Evolutionary conservation across 1,139 yeast species (phyloP).

Genomic region (Taphrina deformans): DNA sequence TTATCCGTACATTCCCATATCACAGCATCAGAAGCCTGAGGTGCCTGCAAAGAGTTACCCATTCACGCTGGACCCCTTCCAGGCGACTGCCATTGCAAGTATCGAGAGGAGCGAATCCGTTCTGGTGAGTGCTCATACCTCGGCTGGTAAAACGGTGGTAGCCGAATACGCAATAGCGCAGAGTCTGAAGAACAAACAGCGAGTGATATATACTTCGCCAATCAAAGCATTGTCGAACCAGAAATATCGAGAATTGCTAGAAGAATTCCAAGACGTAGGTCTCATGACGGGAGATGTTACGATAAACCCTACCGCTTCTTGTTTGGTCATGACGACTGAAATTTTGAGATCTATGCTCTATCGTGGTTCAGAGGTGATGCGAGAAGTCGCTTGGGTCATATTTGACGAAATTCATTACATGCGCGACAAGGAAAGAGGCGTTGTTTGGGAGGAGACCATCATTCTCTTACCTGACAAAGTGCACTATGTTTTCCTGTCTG

Average conservation of each 20-base stretch:
- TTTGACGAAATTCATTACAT: constrained; percentile 98
- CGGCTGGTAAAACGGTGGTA: constrained; percentile 98
- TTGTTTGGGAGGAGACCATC: constrained; percentile 98
- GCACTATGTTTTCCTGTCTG: constrained; percentile 80
- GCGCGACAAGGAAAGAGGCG: constrained; percentile 90
- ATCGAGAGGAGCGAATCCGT: constrained; percentile 95
- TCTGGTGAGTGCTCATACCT: constrained; percentile 94
- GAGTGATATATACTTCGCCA: constrained; percentile 96
- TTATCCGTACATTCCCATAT: constrained; percentile 81
- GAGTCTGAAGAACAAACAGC: constrained; percentile 81
- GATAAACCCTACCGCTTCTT: constrained; percentile 93
- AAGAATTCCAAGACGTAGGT: constrained; percentile 94
- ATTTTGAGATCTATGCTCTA: constrained; percentile 92
- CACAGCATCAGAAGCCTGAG: constrained; percentile 63
- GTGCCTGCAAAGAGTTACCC: constrained; percentile 81
- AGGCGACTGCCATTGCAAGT: constrained; percentile 91
- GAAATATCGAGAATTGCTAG: constrained; percentile 87
- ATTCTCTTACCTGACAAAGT: constrained; percentile 94
- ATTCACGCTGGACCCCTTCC: constrained; percentile 90
- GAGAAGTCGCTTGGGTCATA: constrained; percentile 96
- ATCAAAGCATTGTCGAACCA: constrained; percentile 96
- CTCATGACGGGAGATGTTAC: constrained; percentile 98
- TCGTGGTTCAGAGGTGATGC: constrained; percentile 83
- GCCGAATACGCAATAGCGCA: constrained; percentile 99
- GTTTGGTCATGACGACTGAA: constrained; percentile 97